Conservation (phyloP, 306 rosid genomes). For the Aeschynomene evenia region DNA sequence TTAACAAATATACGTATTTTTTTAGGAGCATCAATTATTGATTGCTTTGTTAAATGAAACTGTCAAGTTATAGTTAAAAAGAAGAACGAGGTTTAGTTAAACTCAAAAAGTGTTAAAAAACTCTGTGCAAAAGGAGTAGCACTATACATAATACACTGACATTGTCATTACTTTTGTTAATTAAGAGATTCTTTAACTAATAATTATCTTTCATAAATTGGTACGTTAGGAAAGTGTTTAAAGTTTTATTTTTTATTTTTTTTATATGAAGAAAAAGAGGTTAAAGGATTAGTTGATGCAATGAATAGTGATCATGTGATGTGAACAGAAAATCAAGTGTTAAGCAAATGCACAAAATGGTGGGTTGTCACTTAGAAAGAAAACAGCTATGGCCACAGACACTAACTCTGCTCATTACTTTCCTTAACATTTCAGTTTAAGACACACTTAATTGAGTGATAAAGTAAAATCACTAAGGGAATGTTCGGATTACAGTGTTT, state of each 20-base stretch:
- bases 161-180: slow-evolving; percentile 4
- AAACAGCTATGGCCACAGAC: slow-evolving; percentile 39
- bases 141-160: background rate
- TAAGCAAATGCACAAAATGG: slow-evolving; percentile 32
- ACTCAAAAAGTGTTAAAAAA: background rate
- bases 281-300: slow-evolving; percentile 44
- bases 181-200: slow-evolving; percentile 1
- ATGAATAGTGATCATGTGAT: slow-evolving; percentile 46
- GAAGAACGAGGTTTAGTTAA: background rate
- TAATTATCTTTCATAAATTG: slow-evolving; percentile 13
- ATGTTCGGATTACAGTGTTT: no score
- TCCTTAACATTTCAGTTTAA: slow-evolving; percentile 25
- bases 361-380: slow-evolving; percentile 50
- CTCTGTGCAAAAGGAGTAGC: slow-evolving; percentile 1
- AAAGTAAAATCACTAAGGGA: slow-evolving; percentile 21
- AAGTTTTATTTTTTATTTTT: no score
- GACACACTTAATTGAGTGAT: background rate
- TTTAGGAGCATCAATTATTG: background rate
- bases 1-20: background rate
- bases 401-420: slow-evolving; percentile 27
- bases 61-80: slow-evolving; percentile 1
- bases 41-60: background rate
- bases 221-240: slow-evolving; percentile 4
- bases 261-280: background rate
- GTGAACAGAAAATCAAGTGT: slow-evolving; percentile 37